Evolutionary conservation across 202 grass and related monocot species (phyloP).

Genomic region (Elaeis oleifera): DNA sequence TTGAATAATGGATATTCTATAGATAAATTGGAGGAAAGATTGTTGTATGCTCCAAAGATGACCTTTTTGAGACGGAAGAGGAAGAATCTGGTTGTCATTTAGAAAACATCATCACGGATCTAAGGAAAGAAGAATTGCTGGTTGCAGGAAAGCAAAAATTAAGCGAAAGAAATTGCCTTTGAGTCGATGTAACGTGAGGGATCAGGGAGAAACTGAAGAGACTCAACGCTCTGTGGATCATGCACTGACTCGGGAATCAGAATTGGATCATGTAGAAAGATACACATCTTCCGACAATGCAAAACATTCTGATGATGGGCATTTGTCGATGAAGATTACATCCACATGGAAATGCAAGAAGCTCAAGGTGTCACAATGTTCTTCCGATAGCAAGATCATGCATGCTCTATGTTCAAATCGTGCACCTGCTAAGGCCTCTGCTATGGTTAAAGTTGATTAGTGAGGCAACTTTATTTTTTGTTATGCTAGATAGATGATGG

Average conservation of each 20-base stretch:
- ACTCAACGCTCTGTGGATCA: too few relatives aligned
- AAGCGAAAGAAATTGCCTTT: conserved; percentile 68
- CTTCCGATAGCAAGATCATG: conserved; percentile 62
- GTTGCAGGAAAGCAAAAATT: conserved; percentile 40
- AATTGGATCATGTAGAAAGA: conserved; percentile 12
- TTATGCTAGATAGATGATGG: conserved; percentile 19
- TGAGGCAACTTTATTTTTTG: conserved; percentile 29
- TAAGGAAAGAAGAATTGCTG: conserved; percentile 22
- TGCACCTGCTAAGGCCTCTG: conserved; percentile 14
- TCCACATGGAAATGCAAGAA: conserved; percentile 81
- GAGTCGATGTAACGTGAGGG: conserved; percentile 34
- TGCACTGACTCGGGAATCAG: conserved; percentile 10
- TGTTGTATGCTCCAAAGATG: conserved; percentile 24
- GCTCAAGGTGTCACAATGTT: conserved; percentile 54
- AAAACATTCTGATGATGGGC: conserved; percentile 25
- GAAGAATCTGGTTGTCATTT: conserved; percentile 10
- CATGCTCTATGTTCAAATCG: conserved; percentile 28
- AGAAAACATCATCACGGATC: conserved; percentile 6
- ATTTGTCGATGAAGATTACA: conserved; percentile 38
- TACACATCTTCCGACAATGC: not conserved
- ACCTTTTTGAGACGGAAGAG: conserved; percentile 7
- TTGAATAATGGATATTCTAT: conserved; percentile 17
- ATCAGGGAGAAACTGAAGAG: conserved; percentile 35
- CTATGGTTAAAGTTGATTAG: conserved; percentile 51
- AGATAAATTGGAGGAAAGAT: conserved; percentile 19